phyloP scores from a whole-genome alignment of 2,329 filamentous ascomycete species.

The Aspergillus fijiensis region DNA sequence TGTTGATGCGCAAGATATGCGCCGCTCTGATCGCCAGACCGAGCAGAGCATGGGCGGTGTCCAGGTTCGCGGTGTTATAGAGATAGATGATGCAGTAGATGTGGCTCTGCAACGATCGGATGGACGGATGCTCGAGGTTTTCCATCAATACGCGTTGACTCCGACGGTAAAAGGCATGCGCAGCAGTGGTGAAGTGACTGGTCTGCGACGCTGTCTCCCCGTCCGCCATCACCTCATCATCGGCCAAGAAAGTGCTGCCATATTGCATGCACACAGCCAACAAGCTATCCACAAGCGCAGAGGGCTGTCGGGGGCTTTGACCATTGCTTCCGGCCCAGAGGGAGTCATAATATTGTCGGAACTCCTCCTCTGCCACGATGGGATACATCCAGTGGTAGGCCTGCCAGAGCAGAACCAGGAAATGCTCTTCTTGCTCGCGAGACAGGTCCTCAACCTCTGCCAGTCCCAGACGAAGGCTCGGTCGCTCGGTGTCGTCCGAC shows the following conservation, averaged over 20 bases:
- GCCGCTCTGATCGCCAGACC: slow-evolving; percentile 48
- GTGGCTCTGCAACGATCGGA: slow-evolving; percentile 52
- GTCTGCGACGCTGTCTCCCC: not conserved
- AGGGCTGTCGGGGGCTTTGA: slow-evolving; percentile 39
- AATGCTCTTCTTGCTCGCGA: slow-evolving; percentile 46
- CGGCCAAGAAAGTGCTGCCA: slow-evolving; percentile 20
- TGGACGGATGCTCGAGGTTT: slow-evolving; percentile 51
- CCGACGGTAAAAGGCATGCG: slow-evolving; percentile 50
- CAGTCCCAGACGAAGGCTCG: slow-evolving; percentile 23
- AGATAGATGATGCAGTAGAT: slow-evolving; percentile 49
- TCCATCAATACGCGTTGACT: slow-evolving; percentile 45
- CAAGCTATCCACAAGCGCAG: slow-evolving; percentile 54
- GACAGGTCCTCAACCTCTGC: slow-evolving; percentile 15
- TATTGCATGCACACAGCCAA: slow-evolving; percentile 55
- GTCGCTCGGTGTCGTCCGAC: slow-evolving; percentile 23
- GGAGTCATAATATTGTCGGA: slow-evolving; percentile 46
- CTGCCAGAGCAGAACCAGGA: slow-evolving; percentile 52
- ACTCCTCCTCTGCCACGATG: slow-evolving; percentile 48
- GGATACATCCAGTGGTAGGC: slow-evolving; percentile 45
- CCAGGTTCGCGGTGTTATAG: slow-evolving; percentile 50
- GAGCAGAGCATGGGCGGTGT: slow-evolving; percentile 47
- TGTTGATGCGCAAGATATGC: slow-evolving; percentile 51
- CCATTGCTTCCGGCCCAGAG: slow-evolving; percentile 34
- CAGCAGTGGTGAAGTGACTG: slow-evolving; percentile 44
- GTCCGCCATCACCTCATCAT: not conserved